These are phyloP conservation scores for Podospora australis DNA, from an alignment of 495 filamentous ascomycete genomes.

Conservation along the genomic window DNA sequence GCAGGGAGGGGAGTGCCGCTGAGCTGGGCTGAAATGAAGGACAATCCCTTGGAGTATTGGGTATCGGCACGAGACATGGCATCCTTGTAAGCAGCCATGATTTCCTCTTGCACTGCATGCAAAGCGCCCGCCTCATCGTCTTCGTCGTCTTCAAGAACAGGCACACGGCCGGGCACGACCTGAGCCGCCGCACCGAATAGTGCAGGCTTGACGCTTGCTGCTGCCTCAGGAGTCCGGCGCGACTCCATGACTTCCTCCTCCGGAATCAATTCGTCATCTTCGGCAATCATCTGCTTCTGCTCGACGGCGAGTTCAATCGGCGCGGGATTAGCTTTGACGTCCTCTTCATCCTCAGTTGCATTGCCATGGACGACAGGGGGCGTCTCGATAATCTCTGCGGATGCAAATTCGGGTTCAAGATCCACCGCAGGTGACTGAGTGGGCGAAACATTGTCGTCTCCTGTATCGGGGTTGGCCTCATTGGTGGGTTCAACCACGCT, in stretches of 20 bases:
- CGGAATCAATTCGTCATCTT: conserved; percentile 6
- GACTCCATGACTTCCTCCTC: conserved; percentile 1
- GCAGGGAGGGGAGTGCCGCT: conserved; percentile 58
- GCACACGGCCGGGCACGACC: conserved; percentile 33
- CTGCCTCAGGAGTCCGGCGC: neutral
- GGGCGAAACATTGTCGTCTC: conserved; percentile 5
- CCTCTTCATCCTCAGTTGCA: conserved; percentile 30
- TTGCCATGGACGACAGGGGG: conserved; percentile 22
- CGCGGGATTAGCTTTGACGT: conserved; percentile 37
- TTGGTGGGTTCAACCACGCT: conserved; percentile 17
- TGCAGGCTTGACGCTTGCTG: conserved; percentile 32
- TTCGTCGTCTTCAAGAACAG: conserved; percentile 39
- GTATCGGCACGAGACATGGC: conserved; percentile 55
- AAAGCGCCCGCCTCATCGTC: conserved; percentile 47
- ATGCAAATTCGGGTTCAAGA: conserved; percentile 12
- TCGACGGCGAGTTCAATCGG: conserved; percentile 46
- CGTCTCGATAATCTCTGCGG: conserved; percentile 18
- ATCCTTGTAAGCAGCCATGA: conserved; percentile 50
- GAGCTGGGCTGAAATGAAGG: conserved; percentile 57
- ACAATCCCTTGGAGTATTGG: conserved; percentile 60
- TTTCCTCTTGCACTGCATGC: conserved; percentile 51
- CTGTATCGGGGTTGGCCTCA: conserved; percentile 10
- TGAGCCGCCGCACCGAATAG: conserved; percentile 41
- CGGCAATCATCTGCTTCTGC: no score
- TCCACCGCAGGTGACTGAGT: neutral